A percentile compares a stretch with the other conserved stretches of the same genome.
These are phyloP conservation scores for Leucoagaricus sp. DNA, from an alignment of 1,284 basidiomycete species.

Conservation along the genomic window DNA sequence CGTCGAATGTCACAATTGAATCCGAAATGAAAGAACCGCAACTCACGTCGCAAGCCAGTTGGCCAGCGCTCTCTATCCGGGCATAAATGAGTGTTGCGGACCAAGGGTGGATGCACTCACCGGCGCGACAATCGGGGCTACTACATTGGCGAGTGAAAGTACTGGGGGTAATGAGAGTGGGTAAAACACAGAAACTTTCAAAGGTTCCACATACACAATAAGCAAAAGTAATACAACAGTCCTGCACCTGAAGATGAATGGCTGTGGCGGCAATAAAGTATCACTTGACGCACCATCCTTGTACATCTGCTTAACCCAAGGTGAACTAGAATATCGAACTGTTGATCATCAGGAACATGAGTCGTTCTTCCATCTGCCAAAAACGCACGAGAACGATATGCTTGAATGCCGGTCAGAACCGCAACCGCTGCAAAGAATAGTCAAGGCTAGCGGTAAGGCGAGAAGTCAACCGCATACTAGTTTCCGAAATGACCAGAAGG, in stretches of 20 bases:
- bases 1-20: not conserved
- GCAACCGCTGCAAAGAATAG: conserved; percentile 32
- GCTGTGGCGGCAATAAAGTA: not conserved
- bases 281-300: conserved; percentile 36
- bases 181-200: not conserved
- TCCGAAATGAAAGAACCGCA: not conserved
- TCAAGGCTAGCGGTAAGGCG: not conserved
- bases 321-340: conserved; percentile 36
- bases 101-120: conserved; percentile 25
- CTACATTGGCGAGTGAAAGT: conserved; percentile 41
- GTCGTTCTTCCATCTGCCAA: not conserved
- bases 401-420: conserved; percentile 37
- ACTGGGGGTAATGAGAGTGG: conserved; percentile 22
- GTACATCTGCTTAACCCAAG: conserved; percentile 40
- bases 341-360: conserved; percentile 2
- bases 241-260: conserved; percentile 26
- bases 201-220: conserved; percentile 30
- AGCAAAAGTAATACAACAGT: conserved; percentile 42
- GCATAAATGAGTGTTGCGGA: not conserved
- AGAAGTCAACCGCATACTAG: conserved; percentile 29
- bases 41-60: conserved; percentile 44
- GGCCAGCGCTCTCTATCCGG: conserved; percentile 26
- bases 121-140: conserved; percentile 38
- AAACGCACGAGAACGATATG: conserved; percentile 37
- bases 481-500: conserved; percentile 40